These are phyloP conservation scores for Globisporangium canariense DNA, from an alignment of 352 stramenopile species.

Conservation along the genomic window DNA sequence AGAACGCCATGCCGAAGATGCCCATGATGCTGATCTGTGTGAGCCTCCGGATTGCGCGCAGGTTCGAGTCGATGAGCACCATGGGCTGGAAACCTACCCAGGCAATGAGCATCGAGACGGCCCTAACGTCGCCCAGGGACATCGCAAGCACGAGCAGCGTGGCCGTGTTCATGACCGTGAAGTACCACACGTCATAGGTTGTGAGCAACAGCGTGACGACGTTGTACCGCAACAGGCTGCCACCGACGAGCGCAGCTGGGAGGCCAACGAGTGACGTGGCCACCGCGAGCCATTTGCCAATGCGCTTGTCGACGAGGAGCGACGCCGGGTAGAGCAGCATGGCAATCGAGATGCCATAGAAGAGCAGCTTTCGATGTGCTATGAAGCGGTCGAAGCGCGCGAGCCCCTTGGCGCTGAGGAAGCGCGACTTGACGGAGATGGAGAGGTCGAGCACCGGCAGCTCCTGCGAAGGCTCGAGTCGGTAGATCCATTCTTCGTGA, in stretches of 20 bases:
- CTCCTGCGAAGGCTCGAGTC: constrained; percentile 11
- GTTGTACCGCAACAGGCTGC: constrained; percentile 16
- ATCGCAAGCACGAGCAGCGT: constrained; percentile 8
- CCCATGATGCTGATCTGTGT: constrained; percentile 12
- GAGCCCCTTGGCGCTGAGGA: constrained; percentile 3
- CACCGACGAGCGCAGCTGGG: background rate
- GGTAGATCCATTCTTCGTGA: constrained; percentile 13
- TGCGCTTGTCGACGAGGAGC: background rate
- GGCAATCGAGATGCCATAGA: constrained; percentile 11
- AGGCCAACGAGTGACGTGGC: constrained; percentile 1
- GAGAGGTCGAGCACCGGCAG: constrained; percentile 20
- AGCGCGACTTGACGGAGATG: constrained; percentile 14
- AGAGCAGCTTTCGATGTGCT: constrained; percentile 1
- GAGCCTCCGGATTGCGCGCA: constrained; percentile 7
- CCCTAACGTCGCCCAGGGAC: constrained; percentile 15
- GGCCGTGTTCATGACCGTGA: constrained; percentile 12
- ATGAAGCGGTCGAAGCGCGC: constrained; percentile 6
- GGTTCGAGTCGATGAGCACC: constrained; percentile 19
- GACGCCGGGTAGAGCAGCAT: constrained; percentile 12
- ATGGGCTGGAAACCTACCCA: constrained; percentile 15
- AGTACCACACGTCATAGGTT: constrained; percentile 23
- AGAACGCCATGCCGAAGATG: constrained; percentile 1
- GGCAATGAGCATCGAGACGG: constrained; percentile 1
- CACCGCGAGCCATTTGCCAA: constrained; percentile 6
- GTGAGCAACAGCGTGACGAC: constrained; percentile 15